phyloP scores from a whole-genome alignment of 768 basidiomycete species.

The Mycena rebaudengoi region DNA sequence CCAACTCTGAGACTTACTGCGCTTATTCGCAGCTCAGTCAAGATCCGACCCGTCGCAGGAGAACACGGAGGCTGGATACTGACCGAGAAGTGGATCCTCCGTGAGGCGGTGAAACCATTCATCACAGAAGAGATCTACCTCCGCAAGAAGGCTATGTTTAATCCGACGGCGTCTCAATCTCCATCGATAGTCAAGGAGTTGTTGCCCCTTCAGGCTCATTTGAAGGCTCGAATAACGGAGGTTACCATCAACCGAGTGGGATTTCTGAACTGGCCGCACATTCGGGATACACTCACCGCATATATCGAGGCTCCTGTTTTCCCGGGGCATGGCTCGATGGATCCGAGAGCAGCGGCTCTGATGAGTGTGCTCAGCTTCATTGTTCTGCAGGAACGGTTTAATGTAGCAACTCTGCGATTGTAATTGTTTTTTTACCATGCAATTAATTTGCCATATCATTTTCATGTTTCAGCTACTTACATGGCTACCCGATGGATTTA shows the following conservation, averaged over 20 bases:
- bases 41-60: not conserved
- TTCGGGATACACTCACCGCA: not conserved
- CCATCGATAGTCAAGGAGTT: not conserved
- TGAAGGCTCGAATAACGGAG: constrained; percentile 1
- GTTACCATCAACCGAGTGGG: not conserved
- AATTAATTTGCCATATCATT: no score
- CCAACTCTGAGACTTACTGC: not conserved
- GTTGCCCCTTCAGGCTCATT: not conserved
- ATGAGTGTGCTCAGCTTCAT: not conserved
- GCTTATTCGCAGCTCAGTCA: not conserved
- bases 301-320: not conserved
- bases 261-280: not conserved
- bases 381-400: not conserved
- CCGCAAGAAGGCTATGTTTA: constrained; percentile 1
- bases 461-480: no score
- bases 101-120: constrained; percentile 3
- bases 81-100: constrained; percentile 2
- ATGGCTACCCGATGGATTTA: no score
- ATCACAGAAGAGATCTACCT: constrained; percentile 3
- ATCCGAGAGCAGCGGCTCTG: not conserved
- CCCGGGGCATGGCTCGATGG: not conserved
- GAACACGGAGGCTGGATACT: not conserved
- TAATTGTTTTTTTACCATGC: no score
- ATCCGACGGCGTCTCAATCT: not conserved
- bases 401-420: no score